A percentile compares a stretch with the other conserved stretches of the same genome.
Conservation (phyloP, 2,329 filamentous ascomycete species). For the Hymenoscyphus fraxineus region DNA sequence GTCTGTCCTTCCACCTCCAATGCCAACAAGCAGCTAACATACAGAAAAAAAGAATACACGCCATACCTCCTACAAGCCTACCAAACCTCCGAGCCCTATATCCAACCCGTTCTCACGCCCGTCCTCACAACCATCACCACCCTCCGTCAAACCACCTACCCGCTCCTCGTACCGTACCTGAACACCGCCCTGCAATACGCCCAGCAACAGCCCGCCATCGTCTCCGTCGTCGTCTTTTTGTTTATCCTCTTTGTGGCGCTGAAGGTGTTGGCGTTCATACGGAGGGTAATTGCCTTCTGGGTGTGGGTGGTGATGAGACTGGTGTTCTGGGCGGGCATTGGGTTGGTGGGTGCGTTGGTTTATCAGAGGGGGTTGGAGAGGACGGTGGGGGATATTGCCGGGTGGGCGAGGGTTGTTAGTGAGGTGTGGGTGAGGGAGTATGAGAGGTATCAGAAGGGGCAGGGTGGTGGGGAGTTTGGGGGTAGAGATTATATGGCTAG, state of each 20-base stretch:
- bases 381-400: conserved; percentile 56
- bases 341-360: conserved; percentile 51
- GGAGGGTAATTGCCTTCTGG: conserved; percentile 73
- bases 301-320: conserved; percentile 61
- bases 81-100: conserved; percentile 22
- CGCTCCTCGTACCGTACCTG: conserved; percentile 25
- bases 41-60: conserved; percentile 7
- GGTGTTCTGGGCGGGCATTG: conserved; percentile 60
- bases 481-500: conserved; percentile 16
- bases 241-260: conserved; percentile 60
- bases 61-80: conserved; percentile 24
- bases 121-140: conserved; percentile 7
- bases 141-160: conserved; percentile 10
- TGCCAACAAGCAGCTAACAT: not conserved
- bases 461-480: conserved; percentile 25
- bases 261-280: conserved; percentile 64
- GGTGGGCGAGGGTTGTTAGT: conserved; percentile 47
- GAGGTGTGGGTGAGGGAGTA: conserved; percentile 57
- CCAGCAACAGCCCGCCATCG: conserved; percentile 33
- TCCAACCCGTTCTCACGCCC: conserved; percentile 14
- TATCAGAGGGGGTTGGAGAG: conserved; percentile 65
- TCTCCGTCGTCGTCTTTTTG: conserved; percentile 53
- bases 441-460: conserved; percentile 36
- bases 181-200: conserved; percentile 16
- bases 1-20: not conserved